Conservation (phyloP, 352 stramenopile genomes). For the Phytopythium litorale region DNA sequence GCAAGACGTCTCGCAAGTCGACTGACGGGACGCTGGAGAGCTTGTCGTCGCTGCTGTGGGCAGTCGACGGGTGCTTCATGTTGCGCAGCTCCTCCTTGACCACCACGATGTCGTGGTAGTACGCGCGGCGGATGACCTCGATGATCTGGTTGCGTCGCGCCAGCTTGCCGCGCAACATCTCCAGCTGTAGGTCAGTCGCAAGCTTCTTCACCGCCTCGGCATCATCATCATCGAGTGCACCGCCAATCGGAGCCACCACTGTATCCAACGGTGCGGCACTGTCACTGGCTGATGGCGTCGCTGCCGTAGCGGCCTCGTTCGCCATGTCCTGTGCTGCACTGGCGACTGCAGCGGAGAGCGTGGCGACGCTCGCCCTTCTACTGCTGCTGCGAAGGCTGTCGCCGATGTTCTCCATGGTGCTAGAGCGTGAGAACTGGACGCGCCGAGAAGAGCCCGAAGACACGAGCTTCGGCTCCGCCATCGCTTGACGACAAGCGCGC, state of each 20-base stretch:
- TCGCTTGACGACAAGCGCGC: background rate
- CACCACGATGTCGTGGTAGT: constrained; percentile 82
- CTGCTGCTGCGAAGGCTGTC: background rate
- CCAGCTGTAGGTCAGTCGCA: constrained; percentile 36
- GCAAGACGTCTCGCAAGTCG: constrained; percentile 61
- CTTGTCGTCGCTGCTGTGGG: constrained; percentile 20
- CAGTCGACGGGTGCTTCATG: background rate
- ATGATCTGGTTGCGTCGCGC: constrained; percentile 68
- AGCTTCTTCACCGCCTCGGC: constrained; percentile 32
- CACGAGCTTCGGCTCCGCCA: background rate
- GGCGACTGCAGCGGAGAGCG: background rate
- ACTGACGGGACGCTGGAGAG: constrained; percentile 65
- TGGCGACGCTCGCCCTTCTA: background rate
- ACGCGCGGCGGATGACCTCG: constrained; percentile 67
- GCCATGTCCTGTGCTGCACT: background rate
- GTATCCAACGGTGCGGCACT: background rate
- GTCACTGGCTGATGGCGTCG: background rate
- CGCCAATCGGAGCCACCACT: constrained; percentile 1
- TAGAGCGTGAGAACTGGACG: constrained; percentile 4
- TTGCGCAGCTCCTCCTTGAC: constrained; percentile 73
- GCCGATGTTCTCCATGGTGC: background rate
- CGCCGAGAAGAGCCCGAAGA: background rate
- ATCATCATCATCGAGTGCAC: constrained; percentile 22
- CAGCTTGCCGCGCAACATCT: constrained; percentile 67
- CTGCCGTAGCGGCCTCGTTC: background rate